Evolutionary conservation across 345 rosid genomes (phyloP).

Genomic region (Gossypium arboreum): DNA sequence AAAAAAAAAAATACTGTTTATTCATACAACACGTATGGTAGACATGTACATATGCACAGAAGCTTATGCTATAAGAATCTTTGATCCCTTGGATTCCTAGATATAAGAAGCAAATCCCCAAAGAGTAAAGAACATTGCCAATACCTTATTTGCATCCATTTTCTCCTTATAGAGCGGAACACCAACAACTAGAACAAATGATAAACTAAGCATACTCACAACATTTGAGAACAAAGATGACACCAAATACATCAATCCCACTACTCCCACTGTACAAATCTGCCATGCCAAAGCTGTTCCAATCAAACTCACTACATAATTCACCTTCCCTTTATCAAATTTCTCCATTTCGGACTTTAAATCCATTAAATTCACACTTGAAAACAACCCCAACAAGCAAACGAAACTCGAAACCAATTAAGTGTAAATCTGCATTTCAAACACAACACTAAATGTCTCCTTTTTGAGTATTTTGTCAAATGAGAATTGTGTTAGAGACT

Average conservation of each 20-base stretch:
- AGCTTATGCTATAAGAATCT: too few species aligned
- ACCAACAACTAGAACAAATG: conserved; percentile 24
- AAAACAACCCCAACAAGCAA: conserved; percentile 29
- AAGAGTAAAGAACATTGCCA: conserved; percentile 31
- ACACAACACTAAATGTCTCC: conserved; percentile 32
- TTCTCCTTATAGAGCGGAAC: conserved; percentile 16
- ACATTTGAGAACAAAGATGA: conserved; percentile 41
- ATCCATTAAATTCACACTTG: conserved; percentile 32
- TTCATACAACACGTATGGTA: too few species aligned
- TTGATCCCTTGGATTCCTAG: too few species aligned
- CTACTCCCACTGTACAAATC: conserved; percentile 32
- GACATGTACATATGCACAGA: too few species aligned
- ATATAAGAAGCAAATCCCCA: conserved; percentile 36
- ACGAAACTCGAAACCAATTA: conserved; percentile 34
- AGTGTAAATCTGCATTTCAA: conserved; percentile 45
- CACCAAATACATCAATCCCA: conserved; percentile 33
- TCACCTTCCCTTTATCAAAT: conserved; percentile 24
- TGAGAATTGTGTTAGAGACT: conserved; percentile 38
- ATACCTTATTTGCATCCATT: conserved; percentile 4
- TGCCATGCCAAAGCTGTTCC: conserved; percentile 41
- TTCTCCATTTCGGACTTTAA: conserved; percentile 32
- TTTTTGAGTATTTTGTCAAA: conserved; percentile 25
- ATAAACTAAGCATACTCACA: conserved; percentile 20
- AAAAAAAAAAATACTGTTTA: too few species aligned
- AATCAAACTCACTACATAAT: conserved; percentile 27